phyloP scores from a whole-genome alignment of 441 rosid genomes.

The Populus hybrid region DNA sequence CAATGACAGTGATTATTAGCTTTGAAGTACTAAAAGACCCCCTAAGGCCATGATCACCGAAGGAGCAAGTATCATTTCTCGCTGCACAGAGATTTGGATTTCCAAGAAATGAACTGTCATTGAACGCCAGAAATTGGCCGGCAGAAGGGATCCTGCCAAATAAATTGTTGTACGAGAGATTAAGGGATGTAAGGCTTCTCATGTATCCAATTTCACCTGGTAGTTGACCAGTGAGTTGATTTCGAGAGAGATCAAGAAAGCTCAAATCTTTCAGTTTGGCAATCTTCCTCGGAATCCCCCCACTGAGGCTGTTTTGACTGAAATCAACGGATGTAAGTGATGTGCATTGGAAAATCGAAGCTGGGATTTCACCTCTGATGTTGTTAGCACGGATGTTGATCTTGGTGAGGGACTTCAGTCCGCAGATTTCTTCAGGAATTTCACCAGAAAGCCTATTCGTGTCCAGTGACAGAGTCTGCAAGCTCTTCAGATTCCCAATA shows the following conservation, averaged over 20 bases:
- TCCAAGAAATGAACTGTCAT: conserved; percentile 60
- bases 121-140: conserved; percentile 74
- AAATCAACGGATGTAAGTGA: conserved; percentile 61
- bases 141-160: conserved; percentile 56
- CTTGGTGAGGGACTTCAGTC: conserved; percentile 38
- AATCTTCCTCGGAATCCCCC: conserved; percentile 56
- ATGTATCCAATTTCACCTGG: conserved; percentile 58
- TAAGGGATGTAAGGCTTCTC: conserved; percentile 71
- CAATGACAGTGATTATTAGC: conserved; percentile 42
- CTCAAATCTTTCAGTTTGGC: conserved; percentile 39
- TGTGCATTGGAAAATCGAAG: conserved; percentile 37
- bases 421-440: conserved; percentile 52
- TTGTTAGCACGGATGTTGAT: conserved; percentile 53
- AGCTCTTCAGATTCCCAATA: conserved; percentile 38
- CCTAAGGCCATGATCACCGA: conserved; percentile 35
- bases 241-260: conserved; percentile 59
- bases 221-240: conserved; percentile 61
- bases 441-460: conserved; percentile 51
- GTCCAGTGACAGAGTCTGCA: conserved; percentile 46
- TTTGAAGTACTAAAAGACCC: conserved; percentile 39
- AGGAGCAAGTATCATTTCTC: conserved; percentile 24
- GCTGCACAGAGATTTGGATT: conserved; percentile 62
- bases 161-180: conserved; percentile 67
- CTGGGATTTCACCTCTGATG: conserved; percentile 55
- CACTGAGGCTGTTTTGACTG: conserved; percentile 53